These are phyloP conservation scores for Beauveria bassiana DNA, from an alignment of 2,329 filamentous ascomycete species.

Conservation along the genomic window DNA sequence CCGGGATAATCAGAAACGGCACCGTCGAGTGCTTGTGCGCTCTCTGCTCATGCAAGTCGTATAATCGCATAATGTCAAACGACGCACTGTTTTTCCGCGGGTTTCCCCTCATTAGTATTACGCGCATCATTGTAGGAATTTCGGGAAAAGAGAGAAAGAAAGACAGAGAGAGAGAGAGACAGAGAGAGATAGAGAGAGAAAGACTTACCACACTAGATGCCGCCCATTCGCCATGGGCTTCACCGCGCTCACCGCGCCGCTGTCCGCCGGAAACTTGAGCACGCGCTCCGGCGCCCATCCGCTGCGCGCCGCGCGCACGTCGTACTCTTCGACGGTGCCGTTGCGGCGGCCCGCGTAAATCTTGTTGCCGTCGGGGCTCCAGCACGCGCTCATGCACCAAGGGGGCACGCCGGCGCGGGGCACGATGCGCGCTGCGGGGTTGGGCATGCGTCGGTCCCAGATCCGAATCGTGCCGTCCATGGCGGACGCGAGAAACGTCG, in stretches of 20 bases:
- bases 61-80: slow-evolving; percentile 86
- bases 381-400: slow-evolving; percentile 97
- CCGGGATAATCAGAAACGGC: slow-evolving; percentile 93
- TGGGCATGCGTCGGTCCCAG: slow-evolving; percentile 76
- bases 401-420: slow-evolving; percentile 72
- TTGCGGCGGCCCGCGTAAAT: slow-evolving; percentile 91
- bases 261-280: slow-evolving; percentile 83
- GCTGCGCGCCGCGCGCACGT: slow-evolving; percentile 63
- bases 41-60: slow-evolving; percentile 68
- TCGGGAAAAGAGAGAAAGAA: neutral
- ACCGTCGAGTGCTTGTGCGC: slow-evolving; percentile 67
- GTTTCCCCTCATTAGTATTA: slow-evolving; percentile 52
- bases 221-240: slow-evolving; percentile 86
- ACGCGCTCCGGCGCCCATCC: slow-evolving; percentile 67
- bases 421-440: slow-evolving; percentile 71
- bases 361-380: slow-evolving; percentile 90
- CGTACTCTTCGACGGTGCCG: slow-evolving; percentile 90
- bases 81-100: slow-evolving; percentile 57
- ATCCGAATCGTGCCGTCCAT: slow-evolving; percentile 85
- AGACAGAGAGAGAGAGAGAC: neutral
- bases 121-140: slow-evolving; percentile 26
- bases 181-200: neutral
- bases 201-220: slow-evolving; percentile 67
- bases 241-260: slow-evolving; percentile 81
- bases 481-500: slow-evolving; percentile 79